Evolutionary conservation across 768 basidiomycete species (phyloP).

Genomic region (Boletus rubropictus): DNA sequence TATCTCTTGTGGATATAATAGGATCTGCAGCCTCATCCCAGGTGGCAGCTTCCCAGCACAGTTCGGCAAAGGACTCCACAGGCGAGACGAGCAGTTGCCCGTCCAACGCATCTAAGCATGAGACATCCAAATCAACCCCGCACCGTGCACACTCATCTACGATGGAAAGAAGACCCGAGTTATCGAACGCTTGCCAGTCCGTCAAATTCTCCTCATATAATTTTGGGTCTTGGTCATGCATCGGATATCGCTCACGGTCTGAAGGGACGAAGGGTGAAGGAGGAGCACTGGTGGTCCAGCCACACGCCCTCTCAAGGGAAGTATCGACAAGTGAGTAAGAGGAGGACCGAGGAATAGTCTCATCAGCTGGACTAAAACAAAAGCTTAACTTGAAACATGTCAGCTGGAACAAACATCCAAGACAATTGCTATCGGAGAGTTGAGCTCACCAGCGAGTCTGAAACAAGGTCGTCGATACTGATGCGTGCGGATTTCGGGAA

Average conservation of each 20-base stretch:
- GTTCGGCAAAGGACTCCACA: conserved; percentile 34
- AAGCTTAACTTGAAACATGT: conserved; percentile 18
- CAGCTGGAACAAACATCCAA: not conserved
- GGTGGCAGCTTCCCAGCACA: conserved; percentile 37
- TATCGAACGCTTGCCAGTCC: conserved; percentile 2
- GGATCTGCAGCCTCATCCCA: conserved; percentile 17
- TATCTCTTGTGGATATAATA: not conserved
- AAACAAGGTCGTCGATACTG: conserved; percentile 27
- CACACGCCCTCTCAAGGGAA: conserved; percentile 14
- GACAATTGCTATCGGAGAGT: not conserved
- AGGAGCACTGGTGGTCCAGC: conserved; percentile 18
- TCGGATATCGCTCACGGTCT: conserved; percentile 2
- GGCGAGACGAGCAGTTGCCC: conserved; percentile 38
- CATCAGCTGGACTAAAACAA: conserved; percentile 20
- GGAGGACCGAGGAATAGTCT: conserved; percentile 5
- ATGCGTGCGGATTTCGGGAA: conserved; percentile 32
- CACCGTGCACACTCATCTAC: conserved; percentile 24
- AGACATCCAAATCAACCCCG: conserved; percentile 32
- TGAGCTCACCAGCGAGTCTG: conserved; percentile 25
- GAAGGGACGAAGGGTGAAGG: conserved; percentile 6
- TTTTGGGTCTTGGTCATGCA: conserved; percentile 8
- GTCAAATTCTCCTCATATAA: not conserved
- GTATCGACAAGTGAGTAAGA: conserved; percentile 15
- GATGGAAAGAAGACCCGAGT: conserved; percentile 11
- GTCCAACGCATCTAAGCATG: conserved; percentile 35